Evolutionary conservation across 1,284 basidiomycete genomes (phyloP).

Genomic region (Papiliotrema terrestris): DNA sequence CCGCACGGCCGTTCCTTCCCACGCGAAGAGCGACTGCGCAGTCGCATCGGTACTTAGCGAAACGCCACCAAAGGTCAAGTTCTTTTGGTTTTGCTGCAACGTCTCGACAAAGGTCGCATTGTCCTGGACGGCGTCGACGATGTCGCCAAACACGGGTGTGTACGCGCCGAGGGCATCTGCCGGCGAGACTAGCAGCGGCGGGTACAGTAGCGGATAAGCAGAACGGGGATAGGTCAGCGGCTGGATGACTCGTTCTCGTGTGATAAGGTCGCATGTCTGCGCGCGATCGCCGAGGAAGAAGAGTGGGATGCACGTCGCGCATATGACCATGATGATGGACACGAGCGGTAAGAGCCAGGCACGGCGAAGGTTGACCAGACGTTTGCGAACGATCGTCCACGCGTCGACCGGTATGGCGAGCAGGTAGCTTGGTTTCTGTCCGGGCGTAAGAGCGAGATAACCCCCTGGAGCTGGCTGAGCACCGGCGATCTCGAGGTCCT

Average conservation of each 20-base stretch:
- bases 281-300: constrained; percentile 59
- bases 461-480: neutral
- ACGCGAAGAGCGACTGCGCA: constrained; percentile 56
- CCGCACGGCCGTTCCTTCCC: constrained; percentile 60
- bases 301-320: constrained; percentile 62
- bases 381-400: constrained; percentile 68
- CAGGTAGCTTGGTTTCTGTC: constrained; percentile 11
- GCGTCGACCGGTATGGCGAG: constrained; percentile 58
- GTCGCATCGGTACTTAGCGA: constrained; percentile 55
- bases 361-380: constrained; percentile 60
- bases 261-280: constrained; percentile 52
- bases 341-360: constrained; percentile 66
- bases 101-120: constrained; percentile 58
- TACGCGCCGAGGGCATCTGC: constrained; percentile 1
- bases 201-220: constrained; percentile 10
- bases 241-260: constrained; percentile 6
- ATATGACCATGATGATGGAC: constrained; percentile 60
- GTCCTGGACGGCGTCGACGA: constrained; percentile 51
- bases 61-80: constrained; percentile 60
- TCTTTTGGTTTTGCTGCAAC: constrained; percentile 54
- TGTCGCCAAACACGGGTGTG: constrained; percentile 1
- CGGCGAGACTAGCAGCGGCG: constrained; percentile 20
- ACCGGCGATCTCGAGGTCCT: constrained; percentile 9
- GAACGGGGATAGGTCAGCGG: constrained; percentile 20
- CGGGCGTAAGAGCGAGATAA: constrained; percentile 48